Evolutionary conservation across 768 basidiomycete genomes (phyloP).

Genomic region (Tricholoma saponaceum): DNA sequence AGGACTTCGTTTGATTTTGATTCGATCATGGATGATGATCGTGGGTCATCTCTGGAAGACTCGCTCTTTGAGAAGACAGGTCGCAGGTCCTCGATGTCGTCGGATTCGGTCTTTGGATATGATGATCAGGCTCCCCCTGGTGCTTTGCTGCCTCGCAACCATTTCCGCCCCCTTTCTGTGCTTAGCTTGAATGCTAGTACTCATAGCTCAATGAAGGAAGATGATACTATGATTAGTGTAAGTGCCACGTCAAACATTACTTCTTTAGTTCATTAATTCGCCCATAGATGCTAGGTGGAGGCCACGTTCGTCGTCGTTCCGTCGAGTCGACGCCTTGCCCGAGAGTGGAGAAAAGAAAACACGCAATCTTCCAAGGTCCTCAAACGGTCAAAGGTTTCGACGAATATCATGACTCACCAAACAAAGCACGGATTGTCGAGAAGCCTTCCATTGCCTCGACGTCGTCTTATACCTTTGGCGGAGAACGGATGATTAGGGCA

Average conservation of each 20-base stretch:
- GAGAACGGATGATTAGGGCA: conserved; percentile 64
- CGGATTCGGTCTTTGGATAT: conserved; percentile 61
- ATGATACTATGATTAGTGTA: conserved; percentile 82
- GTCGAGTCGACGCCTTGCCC: conserved; percentile 70
- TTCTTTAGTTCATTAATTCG: neutral
- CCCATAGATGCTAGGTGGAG: conserved; percentile 75
- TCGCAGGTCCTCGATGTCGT: conserved; percentile 43
- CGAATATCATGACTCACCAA: conserved; percentile 35
- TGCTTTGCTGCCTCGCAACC: conserved; percentile 39
- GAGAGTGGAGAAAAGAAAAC: conserved; percentile 60
- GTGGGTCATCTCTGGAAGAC: conserved; percentile 30
- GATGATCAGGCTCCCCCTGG: conserved; percentile 32
- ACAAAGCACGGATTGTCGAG: conserved; percentile 47
- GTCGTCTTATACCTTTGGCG: conserved; percentile 59
- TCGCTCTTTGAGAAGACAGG: conserved; percentile 57
- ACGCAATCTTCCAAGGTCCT: conserved; percentile 35
- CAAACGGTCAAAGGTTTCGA: conserved; percentile 21
- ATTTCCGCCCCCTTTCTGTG: conserved; percentile 64
- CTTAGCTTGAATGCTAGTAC: conserved; percentile 42
- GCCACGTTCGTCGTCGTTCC: conserved; percentile 66
- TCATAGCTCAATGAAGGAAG: conserved; percentile 56
- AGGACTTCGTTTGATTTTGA: conserved; percentile 56
- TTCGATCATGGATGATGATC: conserved; percentile 60
- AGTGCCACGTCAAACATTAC: conserved; percentile 17
- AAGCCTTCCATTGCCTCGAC: conserved; percentile 68